These are phyloP conservation scores for Neurospora sp. DNA, from an alignment of 495 filamentous ascomycete species.

Conservation along the genomic window DNA sequence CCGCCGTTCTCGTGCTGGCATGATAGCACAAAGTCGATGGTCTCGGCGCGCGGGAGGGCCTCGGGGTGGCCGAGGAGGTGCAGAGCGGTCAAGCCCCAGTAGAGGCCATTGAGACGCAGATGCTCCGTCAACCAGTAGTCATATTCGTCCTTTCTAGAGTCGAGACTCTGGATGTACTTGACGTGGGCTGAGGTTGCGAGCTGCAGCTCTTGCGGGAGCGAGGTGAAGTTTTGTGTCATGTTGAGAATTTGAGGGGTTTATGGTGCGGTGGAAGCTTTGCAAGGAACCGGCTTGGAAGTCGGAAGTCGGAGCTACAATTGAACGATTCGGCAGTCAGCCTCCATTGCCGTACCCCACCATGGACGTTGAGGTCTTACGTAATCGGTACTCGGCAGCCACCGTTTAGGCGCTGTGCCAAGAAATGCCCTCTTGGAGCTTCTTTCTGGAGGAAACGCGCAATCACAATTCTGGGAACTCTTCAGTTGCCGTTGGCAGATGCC, in stretches of 20 bases:
- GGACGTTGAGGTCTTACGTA: neutral
- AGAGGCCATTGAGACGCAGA: constrained; percentile 84
- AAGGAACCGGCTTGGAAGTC: no score
- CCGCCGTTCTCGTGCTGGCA: constrained; percentile 83
- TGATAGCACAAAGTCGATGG: constrained; percentile 83
- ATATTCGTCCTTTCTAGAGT: constrained; percentile 83
- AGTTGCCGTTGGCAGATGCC: neutral
- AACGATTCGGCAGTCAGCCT: neutral
- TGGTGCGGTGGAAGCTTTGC: neutral
- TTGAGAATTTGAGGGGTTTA: constrained; percentile 1
- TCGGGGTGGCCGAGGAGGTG: constrained; percentile 74
- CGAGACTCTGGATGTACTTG: constrained; percentile 84
- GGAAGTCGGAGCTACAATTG: no score
- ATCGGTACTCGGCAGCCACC: constrained; percentile 2
- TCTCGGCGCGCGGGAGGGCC: constrained; percentile 67
- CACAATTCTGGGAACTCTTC: neutral
- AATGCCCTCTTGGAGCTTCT: neutral
- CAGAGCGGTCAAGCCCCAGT: constrained; percentile 88
- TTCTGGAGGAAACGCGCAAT: neutral
- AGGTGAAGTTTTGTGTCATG: constrained; percentile 18
- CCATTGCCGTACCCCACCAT: neutral
- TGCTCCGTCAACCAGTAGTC: constrained; percentile 98
- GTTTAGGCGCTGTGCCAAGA: neutral
- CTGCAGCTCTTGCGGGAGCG: constrained; percentile 49
- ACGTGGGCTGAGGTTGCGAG: constrained; percentile 72